Conservation (phyloP, 2,329 filamentous ascomycete species). For the Teratosphaeria destructans region DNA sequence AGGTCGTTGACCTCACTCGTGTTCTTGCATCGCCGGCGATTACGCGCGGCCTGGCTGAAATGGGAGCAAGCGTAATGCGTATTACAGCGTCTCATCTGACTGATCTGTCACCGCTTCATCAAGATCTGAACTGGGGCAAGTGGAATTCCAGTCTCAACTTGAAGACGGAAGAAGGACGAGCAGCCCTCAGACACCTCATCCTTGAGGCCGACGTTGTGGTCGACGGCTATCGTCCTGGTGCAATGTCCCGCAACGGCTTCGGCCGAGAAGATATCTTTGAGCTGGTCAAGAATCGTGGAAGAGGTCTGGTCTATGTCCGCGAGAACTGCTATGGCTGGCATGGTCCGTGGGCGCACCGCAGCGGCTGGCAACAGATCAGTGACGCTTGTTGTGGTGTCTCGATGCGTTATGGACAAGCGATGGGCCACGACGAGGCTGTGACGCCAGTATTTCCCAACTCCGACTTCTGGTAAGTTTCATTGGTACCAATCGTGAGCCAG, state of each 20-base stretch:
- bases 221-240: slow-evolving; percentile 40
- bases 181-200: slow-evolving; percentile 33
- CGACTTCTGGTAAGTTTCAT: slow-evolving; percentile 14
- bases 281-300: slow-evolving; percentile 29
- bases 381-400: slow-evolving; percentile 34
- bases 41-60: slow-evolving; percentile 60
- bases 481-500: slow-evolving; percentile 1
- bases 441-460: slow-evolving; percentile 16
- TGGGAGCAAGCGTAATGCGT: slow-evolving; percentile 65
- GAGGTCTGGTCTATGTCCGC: slow-evolving; percentile 38
- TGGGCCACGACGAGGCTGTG: slow-evolving; percentile 20
- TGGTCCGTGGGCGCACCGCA: slow-evolving; percentile 37
- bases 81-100: slow-evolving; percentile 58
- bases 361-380: slow-evolving; percentile 45
- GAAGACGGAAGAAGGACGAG: slow-evolving; percentile 27
- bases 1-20: slow-evolving; percentile 63
- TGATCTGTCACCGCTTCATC: slow-evolving; percentile 38
- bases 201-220: slow-evolving; percentile 42
- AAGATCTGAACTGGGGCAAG: slow-evolving; percentile 43
- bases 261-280: slow-evolving; percentile 30
- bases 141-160: slow-evolving; percentile 38
- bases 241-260: slow-evolving; percentile 39
- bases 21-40: slow-evolving; percentile 69
- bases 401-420: slow-evolving; percentile 27
- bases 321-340: slow-evolving; percentile 47